Conservation (phyloP, 2,329 filamentous ascomycete genomes). For the Xylariaceae sp. region DNA sequence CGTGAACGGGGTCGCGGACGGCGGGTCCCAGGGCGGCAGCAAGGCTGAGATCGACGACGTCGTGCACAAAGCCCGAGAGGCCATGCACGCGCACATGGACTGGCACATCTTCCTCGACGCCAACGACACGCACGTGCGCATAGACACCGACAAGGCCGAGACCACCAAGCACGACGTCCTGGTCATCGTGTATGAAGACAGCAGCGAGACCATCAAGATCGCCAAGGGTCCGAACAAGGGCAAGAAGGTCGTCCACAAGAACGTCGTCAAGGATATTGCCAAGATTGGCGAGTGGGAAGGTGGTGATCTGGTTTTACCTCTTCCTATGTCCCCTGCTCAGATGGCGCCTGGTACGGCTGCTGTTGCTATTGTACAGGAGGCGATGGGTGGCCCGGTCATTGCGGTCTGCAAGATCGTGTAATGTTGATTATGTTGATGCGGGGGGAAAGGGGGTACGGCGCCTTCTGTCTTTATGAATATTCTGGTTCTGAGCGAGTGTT, state of each 20-base stretch:
- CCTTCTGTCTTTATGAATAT: too few species aligned
- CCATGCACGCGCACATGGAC: not conserved
- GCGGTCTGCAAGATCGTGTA: constrained; percentile 31
- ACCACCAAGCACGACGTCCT: constrained; percentile 15
- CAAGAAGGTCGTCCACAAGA: constrained; percentile 43
- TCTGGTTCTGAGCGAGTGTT: too few species aligned
- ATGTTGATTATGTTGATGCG: too few species aligned
- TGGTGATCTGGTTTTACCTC: constrained; percentile 36
- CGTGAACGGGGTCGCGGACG: constrained; percentile 39
- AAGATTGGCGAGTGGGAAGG: constrained; percentile 46
- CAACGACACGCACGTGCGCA: constrained; percentile 32
- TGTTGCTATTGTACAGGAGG: constrained; percentile 38
- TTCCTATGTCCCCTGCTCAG: constrained; percentile 32
- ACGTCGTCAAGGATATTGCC: constrained; percentile 40
- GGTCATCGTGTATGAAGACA: constrained; percentile 37
- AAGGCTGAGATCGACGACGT: constrained; percentile 32
- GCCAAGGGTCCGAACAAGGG: constrained; percentile 10
- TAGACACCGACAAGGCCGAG: constrained; percentile 32
- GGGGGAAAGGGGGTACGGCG: too few species aligned
- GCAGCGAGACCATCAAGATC: constrained; percentile 12
- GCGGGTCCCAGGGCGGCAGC: constrained; percentile 31
- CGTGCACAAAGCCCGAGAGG: constrained; percentile 21
- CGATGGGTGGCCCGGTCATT: constrained; percentile 36
- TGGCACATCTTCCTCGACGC: constrained; percentile 35
- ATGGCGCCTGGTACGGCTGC: constrained; percentile 36